A percentile compares a stretch with the other conserved stretches of the same genome.
These are phyloP conservation scores for Naegleria lovaniensis DNA, from an alignment of 208 protist species.

Conservation along the genomic window DNA sequence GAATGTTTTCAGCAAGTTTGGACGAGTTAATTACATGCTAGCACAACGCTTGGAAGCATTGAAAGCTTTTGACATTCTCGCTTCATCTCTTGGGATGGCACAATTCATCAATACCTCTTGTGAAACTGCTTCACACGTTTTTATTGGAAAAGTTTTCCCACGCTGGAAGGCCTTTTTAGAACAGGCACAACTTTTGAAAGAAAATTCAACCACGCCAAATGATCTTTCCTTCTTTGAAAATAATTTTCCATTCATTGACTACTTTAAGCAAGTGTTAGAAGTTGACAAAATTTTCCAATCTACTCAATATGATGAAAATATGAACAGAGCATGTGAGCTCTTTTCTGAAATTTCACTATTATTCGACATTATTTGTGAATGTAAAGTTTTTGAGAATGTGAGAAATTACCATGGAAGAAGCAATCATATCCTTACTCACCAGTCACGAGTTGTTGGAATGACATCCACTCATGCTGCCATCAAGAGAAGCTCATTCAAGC, in stretches of 20 bases:
- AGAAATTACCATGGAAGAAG: conserved; percentile 52
- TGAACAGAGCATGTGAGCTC: not conserved
- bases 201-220: not conserved
- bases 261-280: not conserved
- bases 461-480: conserved; percentile 80
- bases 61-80: not conserved
- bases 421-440: conserved; percentile 70
- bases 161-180: not conserved
- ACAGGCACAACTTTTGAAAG: not conserved
- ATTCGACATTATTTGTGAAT: not conserved
- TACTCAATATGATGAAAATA: not conserved
- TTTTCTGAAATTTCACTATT: not conserved
- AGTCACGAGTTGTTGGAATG: conserved; percentile 80
- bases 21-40: not conserved
- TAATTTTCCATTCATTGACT: not conserved
- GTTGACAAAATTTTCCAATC: not conserved
- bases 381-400: conserved; percentile 70
- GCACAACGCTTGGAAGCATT: not conserved
- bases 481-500: conserved; percentile 50
- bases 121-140: not conserved
- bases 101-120: not conserved
- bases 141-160: not conserved
- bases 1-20: not conserved
- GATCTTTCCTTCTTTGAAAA: not conserved
- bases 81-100: not conserved